These are phyloP conservation scores for Miscanthus lutarioriparius DNA, from an alignment of 176 grass and related monocot genomes.

Conservation along the genomic window DNA sequence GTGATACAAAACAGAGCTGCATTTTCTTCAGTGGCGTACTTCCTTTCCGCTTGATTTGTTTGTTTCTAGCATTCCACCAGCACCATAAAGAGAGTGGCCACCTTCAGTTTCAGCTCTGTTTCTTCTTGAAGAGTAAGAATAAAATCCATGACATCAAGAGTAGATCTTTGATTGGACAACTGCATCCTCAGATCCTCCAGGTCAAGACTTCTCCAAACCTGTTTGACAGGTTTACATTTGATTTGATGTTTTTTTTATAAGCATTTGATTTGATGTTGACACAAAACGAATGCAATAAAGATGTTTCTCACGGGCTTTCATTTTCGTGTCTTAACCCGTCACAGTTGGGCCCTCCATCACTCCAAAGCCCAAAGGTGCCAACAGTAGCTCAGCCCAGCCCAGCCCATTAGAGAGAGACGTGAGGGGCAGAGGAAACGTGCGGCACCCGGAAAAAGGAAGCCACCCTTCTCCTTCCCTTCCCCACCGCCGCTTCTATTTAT, in stretches of 20 bases:
- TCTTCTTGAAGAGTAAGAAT: not conserved
- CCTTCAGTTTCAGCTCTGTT: not conserved
- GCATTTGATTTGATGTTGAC: too few relatives aligned
- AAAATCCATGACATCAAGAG: too few relatives aligned
- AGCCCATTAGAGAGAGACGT: not conserved
- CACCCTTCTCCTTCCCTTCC: not conserved
- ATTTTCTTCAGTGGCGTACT: not conserved
- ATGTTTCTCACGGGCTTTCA: too few relatives aligned
- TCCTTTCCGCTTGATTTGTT: not conserved
- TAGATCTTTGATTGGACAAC: too few relatives aligned
- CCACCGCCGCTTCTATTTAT: slow-evolving; percentile 2
- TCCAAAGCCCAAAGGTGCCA: not conserved
- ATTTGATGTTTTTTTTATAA: too few relatives aligned
- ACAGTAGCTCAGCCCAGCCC: not conserved
- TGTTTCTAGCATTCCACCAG: not conserved
- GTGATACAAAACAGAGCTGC: not conserved
- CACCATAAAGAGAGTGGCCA: not conserved
- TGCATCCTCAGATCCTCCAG: too few relatives aligned
- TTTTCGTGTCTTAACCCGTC: not conserved
- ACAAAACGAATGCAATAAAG: too few relatives aligned
- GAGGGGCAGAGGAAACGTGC: slow-evolving; percentile 16
- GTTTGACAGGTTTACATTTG: not conserved
- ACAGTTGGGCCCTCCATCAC: not conserved
- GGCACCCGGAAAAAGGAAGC: not conserved
- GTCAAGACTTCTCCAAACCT: not conserved